These are phyloP conservation scores for Radiomyces spectabilis DNA, from an alignment of 192 early-diverging fungal genomes.

Conservation along the genomic window DNA sequence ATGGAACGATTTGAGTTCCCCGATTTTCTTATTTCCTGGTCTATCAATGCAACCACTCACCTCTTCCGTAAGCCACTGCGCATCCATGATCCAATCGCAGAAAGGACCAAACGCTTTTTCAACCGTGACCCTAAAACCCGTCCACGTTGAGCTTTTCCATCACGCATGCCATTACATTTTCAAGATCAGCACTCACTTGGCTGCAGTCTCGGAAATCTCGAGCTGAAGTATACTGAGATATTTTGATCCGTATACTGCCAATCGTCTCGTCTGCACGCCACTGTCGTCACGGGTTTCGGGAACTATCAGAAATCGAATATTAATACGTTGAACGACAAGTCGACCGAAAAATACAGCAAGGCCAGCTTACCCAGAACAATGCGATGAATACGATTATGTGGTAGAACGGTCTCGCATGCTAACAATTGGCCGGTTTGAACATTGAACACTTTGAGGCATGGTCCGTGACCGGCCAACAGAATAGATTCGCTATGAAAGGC, in stretches of 20 bases:
- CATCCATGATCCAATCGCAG: constrained; percentile 75
- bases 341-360: neutral
- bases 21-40: neutral
- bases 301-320: neutral
- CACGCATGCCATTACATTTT: no score
- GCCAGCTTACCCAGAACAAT: constrained; percentile 40
- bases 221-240: constrained; percentile 15
- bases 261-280: neutral
- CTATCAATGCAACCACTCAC: neutral
- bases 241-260: constrained; percentile 46
- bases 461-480: constrained; percentile 46
- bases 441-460: constrained; percentile 43
- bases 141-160: no score
- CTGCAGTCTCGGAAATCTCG: no score
- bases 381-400: constrained; percentile 38
- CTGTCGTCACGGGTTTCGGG: neutral
- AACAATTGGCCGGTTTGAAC: constrained; percentile 34
- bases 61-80: constrained; percentile 52
- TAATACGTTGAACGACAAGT: neutral
- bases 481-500: constrained; percentile 38
- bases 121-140: no score
- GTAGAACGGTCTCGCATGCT: constrained; percentile 24
- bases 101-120: constrained; percentile 31
- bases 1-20: neutral
- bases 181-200: no score